These are phyloP conservation scores for Bryum argenteum DNA, from an alignment of 225 moss, liverwort and hornwort species.

Conservation along the genomic window DNA sequence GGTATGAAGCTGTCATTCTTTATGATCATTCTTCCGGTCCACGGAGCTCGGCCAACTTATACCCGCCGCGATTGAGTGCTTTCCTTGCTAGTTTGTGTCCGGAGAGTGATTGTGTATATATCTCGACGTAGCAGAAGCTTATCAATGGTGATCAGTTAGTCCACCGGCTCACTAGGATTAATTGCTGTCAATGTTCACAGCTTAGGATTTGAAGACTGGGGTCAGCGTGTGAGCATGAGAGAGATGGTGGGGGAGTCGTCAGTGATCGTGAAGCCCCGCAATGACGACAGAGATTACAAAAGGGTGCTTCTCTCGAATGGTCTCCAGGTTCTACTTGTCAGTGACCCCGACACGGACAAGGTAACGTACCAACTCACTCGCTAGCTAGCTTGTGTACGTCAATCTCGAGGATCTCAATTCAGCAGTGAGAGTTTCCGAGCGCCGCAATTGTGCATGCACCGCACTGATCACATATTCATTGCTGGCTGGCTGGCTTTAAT, in stretches of 20 bases:
- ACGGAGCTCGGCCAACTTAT: not conserved
- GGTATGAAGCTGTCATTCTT: conserved; percentile 18
- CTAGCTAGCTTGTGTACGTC: not conserved
- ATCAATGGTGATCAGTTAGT: not conserved
- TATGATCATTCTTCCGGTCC: conserved; percentile 1
- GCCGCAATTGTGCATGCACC: too few species aligned
- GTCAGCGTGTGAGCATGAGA: not conserved
- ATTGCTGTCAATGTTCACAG: too few species aligned
- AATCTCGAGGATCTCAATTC: not conserved
- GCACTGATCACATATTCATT: not conserved
- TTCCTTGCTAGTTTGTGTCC: not conserved
- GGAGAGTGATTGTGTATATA: not conserved
- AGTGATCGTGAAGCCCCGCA: conserved; percentile 69
- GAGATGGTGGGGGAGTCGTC: conserved; percentile 36
- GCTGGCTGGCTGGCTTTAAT: too few species aligned
- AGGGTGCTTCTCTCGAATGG: conserved; percentile 63
- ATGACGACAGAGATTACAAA: conserved; percentile 73
- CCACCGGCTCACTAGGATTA: not conserved
- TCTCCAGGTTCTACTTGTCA: conserved; percentile 76
- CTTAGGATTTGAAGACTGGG: not conserved
- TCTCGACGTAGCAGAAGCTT: not conserved
- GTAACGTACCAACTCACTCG: conserved; percentile 1
- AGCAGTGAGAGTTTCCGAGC: too few species aligned
- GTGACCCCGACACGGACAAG: conserved; percentile 92
- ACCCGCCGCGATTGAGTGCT: not conserved